These are phyloP conservation scores for Phytophthora boehmeriae DNA, from an alignment of 352 stramenopile species.

Conservation along the genomic window DNA sequence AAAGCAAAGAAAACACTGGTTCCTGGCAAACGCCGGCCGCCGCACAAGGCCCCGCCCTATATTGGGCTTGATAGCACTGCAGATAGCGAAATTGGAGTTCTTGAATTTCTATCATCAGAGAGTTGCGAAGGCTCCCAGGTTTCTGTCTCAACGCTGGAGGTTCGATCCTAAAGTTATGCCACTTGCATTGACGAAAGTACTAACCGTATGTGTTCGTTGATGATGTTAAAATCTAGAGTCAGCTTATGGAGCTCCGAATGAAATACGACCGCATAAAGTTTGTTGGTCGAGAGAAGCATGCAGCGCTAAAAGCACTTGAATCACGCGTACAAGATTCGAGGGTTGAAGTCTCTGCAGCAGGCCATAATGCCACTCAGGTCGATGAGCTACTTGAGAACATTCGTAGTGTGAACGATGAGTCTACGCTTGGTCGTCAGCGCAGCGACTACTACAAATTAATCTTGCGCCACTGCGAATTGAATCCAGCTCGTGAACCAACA, in stretches of 20 bases:
- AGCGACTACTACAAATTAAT: slow-evolving; percentile 86
- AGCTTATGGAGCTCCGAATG: slow-evolving; percentile 73
- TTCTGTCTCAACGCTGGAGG: slow-evolving; percentile 67
- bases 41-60: slow-evolving; percentile 11
- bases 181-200: slow-evolving; percentile 2
- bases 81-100: slow-evolving; percentile 51
- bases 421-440: slow-evolving; percentile 60
- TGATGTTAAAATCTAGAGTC: slow-evolving; percentile 23
- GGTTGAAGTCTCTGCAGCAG: slow-evolving; percentile 44
- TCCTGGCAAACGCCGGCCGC: slow-evolving; percentile 18
- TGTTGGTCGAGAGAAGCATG: slow-evolving; percentile 54
- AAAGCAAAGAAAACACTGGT: slow-evolving; percentile 22
- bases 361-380: slow-evolving; percentile 56
- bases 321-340: slow-evolving; percentile 64
- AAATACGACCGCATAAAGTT: slow-evolving; percentile 84
- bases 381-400: slow-evolving; percentile 77
- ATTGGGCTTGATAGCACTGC: slow-evolving; percentile 22
- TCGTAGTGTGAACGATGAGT: slow-evolving; percentile 61
- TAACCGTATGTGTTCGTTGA: slow-evolving; percentile 42
- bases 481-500: slow-evolving; percentile 78
- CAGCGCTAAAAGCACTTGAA: slow-evolving; percentile 53
- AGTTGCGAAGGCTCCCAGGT: slow-evolving; percentile 53
- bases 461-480: slow-evolving; percentile 77
- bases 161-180: slow-evolving; percentile 17
- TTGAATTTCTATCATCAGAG: slow-evolving; percentile 72